These are phyloP conservation scores for Cucurbita moschata DNA, from an alignment of 306 rosid genomes.

Conservation along the genomic window DNA sequence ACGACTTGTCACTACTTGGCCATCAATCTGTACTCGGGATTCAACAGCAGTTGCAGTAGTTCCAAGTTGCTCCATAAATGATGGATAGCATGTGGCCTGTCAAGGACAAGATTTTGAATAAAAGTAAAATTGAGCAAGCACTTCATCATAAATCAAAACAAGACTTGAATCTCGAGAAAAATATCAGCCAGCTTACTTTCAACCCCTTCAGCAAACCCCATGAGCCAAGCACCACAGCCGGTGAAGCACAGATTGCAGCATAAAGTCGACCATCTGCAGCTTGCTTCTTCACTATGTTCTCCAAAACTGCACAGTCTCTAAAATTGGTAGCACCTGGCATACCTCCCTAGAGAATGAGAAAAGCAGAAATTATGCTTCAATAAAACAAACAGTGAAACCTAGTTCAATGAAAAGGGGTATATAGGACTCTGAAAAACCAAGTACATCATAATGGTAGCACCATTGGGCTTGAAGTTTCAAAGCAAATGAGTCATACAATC, in stretches of 20 bases:
- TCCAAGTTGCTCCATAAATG: constrained; percentile 63
- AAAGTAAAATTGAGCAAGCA: neutral
- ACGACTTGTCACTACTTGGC: constrained; percentile 68
- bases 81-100: constrained; percentile 80
- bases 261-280: constrained; percentile 60
- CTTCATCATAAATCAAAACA: neutral
- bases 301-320: constrained; percentile 34
- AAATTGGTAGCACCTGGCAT: constrained; percentile 59
- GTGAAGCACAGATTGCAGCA: constrained; percentile 90
- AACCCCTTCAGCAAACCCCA: constrained; percentile 86
- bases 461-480: neutral
- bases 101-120: constrained; percentile 6
- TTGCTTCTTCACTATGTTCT: constrained; percentile 48
- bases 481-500: neutral
- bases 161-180: neutral
- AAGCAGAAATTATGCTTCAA: neutral
- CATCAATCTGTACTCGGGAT: constrained; percentile 80
- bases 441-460: neutral
- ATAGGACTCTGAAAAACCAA: neutral
- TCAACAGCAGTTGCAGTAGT: constrained; percentile 52
- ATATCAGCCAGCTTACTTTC: constrained; percentile 36
- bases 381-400: neutral
- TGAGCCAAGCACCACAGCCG: constrained; percentile 71
- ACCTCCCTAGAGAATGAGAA: constrained; percentile 53
- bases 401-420: neutral